These are phyloP conservation scores for Paragyromitra xinjiangensis DNA, from an alignment of 495 filamentous ascomycete species.

Conservation along the genomic window DNA sequence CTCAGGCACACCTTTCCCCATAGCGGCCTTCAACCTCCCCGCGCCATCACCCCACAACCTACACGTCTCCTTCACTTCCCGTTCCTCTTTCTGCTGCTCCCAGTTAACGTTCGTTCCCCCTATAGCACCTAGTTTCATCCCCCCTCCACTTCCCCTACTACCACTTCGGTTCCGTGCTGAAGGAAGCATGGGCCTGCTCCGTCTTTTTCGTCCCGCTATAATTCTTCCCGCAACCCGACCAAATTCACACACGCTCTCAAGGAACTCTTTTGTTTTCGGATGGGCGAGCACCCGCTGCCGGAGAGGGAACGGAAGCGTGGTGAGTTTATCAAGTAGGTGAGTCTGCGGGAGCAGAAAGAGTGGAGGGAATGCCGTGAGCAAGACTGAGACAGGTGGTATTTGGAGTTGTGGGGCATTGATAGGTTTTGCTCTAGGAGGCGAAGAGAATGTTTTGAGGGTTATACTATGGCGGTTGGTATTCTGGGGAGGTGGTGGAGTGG, in stretches of 20 bases:
- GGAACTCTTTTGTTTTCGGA: constrained; percentile 65
- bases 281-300: constrained; percentile 69
- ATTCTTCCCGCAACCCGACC: constrained; percentile 77
- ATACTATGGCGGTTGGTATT: constrained; percentile 35
- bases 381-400: constrained; percentile 82
- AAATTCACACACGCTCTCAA: constrained; percentile 65
- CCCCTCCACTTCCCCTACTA: constrained; percentile 62
- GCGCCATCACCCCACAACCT: constrained; percentile 74
- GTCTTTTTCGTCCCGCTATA: constrained; percentile 82
- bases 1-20: constrained; percentile 67
- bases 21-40: constrained; percentile 69
- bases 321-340: constrained; percentile 66
- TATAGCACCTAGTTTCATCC: constrained; percentile 88
- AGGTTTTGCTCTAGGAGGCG: constrained; percentile 15
- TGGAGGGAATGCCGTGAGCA: constrained; percentile 77
- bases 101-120: constrained; percentile 66
- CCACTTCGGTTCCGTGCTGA: constrained; percentile 58
- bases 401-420: background rate
- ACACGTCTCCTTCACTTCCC: constrained; percentile 83
- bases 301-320: constrained; percentile 63
- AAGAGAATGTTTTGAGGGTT: constrained; percentile 24
- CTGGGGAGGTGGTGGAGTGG: background rate
- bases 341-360: constrained; percentile 68
- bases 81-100: constrained; percentile 82
- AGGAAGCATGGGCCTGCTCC: constrained; percentile 77